Base-by-base conservation (phyloP, 2,329 filamentous ascomycete species). In the Colletotrichum sp. region DNA sequence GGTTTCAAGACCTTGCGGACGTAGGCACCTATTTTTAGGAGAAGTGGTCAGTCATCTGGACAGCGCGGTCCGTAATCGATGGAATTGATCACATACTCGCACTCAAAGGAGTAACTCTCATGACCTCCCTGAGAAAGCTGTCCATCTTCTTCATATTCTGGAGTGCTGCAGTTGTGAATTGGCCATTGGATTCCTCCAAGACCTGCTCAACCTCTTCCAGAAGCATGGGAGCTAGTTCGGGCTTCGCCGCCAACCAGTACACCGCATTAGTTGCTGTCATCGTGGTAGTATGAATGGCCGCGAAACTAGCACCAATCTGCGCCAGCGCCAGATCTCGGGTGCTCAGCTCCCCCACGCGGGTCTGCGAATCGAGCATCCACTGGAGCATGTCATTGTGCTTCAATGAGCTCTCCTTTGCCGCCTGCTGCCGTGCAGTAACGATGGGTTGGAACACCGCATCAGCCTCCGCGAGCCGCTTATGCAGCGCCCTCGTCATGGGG, bases 261-360 rank as follows among this genome's bases (percentile, higher is more conserved):
- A 75, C 43, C 2, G 43, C 43, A 2, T 84, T 90, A 1, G 87
- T 88, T 0, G 85, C 78, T 0, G 87, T 83, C 66, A 87, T 79
- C 1, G 86, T 86, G 0, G 88, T 90, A 0, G 88, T 89, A 75
- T 90, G 87, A 36, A 91, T 90, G 4, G 89, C 86, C 0, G 88
- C 88, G 67, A 89, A 87, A 43, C 83, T 86, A 12, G 89, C 77
- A 0, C 81, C 80, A 10, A 89, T 82, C 79, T 89, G 85, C 22
- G 86, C 79, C 56, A 81, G 82, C 12, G 87, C 84, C 16, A 88
- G 78, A 43, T 84, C 81, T 56, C 82, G 80, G 70, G 83, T 81
- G n/a, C 78, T 79, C 72, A 80, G 62, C 9, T 80, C 78, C 2
- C 78, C 78, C 12, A 83, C 83, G 77, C 85, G 83, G 4, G 80